These are phyloP conservation scores for Serpula lacrymans DNA, from an alignment of 768 basidiomycete genomes.

Conservation along the genomic window DNA sequence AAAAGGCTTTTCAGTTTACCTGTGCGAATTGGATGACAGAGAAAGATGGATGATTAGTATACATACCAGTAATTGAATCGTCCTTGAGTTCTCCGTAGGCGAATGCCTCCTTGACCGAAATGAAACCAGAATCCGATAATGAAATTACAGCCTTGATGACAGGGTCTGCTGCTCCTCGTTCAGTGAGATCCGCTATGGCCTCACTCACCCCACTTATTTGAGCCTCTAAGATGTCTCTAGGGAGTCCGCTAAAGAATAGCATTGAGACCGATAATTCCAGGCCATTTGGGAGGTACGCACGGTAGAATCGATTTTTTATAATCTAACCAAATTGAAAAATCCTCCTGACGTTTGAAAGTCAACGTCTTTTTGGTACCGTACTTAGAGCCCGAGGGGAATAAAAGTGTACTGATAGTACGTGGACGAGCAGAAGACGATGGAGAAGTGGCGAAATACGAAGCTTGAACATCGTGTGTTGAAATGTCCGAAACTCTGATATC, in stretches of 20 bases:
- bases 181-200: slow-evolving; percentile 81
- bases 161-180: slow-evolving; percentile 74
- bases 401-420: slow-evolving; percentile 67
- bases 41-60: neutral
- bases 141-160: slow-evolving; percentile 82
- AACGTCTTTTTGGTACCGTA: slow-evolving; percentile 81
- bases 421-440: slow-evolving; percentile 45
- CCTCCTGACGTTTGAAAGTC: slow-evolving; percentile 80
- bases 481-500: slow-evolving; percentile 83
- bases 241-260: slow-evolving; percentile 52
- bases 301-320: slow-evolving; percentile 66
- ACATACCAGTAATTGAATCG: slow-evolving; percentile 68
- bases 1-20: slow-evolving; percentile 91
- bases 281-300: slow-evolving; percentile 40
- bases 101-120: slow-evolving; percentile 75
- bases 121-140: slow-evolving; percentile 84
- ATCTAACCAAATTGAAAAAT: slow-evolving; percentile 74
- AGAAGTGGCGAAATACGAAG: slow-evolving; percentile 67
- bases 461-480: slow-evolving; percentile 69
- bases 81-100: slow-evolving; percentile 80
- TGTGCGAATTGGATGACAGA: slow-evolving; percentile 21
- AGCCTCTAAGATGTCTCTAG: slow-evolving; percentile 69
- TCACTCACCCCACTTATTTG: slow-evolving; percentile 70
- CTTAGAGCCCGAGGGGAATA: slow-evolving; percentile 80
- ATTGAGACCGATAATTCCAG: neutral